phyloP scores from a whole-genome alignment of 2,329 filamentous ascomycete species.

The Phyllosticta ampelicida region DNA sequence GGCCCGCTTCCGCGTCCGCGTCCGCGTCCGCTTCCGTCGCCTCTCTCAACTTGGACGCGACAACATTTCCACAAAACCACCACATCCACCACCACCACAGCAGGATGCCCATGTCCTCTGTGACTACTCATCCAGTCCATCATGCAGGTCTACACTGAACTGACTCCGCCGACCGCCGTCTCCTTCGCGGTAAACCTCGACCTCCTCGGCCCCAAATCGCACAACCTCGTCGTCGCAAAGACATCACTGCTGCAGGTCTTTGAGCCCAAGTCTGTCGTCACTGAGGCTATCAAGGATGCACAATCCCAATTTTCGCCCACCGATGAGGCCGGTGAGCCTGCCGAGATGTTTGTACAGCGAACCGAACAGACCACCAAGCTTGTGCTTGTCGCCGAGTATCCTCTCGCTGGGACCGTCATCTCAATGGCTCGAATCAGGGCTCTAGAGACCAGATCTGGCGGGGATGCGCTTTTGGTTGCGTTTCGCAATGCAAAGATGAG shows the following conservation, averaged over 20 bases:
- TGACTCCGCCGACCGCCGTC: conserved; percentile 88
- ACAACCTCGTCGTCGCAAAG: conserved; percentile 84
- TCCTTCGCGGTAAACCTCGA: conserved; percentile 74
- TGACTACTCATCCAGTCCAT: conserved; percentile 5
- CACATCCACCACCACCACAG: neutral
- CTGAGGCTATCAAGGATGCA: conserved; percentile 37
- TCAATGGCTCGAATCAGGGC: conserved; percentile 70
- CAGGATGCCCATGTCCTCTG: conserved; percentile 5
- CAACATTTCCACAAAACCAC: neutral
- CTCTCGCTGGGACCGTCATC: conserved; percentile 72
- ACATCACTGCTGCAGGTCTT: conserved; percentile 91
- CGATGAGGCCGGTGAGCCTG: conserved; percentile 26
- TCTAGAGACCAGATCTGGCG: conserved; percentile 62
- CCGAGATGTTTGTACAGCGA: conserved; percentile 32
- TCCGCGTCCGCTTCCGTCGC: too few species aligned
- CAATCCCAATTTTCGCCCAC: conserved; percentile 41
- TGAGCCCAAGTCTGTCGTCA: conserved; percentile 54
- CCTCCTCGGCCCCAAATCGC: conserved; percentile 63
- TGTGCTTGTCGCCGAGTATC: conserved; percentile 73
- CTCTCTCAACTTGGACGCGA: neutral
- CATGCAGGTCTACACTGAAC: conserved; percentile 98
- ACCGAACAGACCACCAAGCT: conserved; percentile 65
- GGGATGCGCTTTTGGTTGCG: conserved; percentile 71
- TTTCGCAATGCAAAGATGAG: conserved; percentile 89
- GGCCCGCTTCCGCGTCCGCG: too few species aligned